Percentiles rank a stretch among this genome's conserved stretches.
Conservation (phyloP, 108 stramenopile genomes). For the Fragilaria crotonensis region DNA sequence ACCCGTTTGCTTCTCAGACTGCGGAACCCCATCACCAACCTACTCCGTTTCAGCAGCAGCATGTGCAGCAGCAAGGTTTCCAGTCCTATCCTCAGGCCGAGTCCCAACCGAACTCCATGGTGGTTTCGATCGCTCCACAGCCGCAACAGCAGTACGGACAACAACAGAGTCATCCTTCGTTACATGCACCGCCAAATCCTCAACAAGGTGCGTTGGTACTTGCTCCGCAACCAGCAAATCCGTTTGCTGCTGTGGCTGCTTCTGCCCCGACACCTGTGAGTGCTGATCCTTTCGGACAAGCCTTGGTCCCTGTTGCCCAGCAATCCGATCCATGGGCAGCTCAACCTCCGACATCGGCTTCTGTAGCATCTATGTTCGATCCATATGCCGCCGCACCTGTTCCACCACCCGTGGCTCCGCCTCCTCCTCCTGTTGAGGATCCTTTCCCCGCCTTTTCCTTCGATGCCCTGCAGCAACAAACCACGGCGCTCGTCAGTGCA, state of each 20-base stretch:
- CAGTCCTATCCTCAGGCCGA: no score
- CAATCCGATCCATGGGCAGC: conserved; percentile 1
- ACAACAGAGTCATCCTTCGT: no score
- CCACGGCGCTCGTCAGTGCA: not conserved
- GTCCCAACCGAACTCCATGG: no score
- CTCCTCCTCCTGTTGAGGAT: not conserved
- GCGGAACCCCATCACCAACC: no score
- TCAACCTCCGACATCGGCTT: not conserved
- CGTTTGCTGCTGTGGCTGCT: not conserved
- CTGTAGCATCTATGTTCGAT: not conserved
- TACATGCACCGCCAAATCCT: not conserved
- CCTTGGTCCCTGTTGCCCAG: conserved; percentile 1
- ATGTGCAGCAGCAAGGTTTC: no score
- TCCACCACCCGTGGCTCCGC: not conserved
- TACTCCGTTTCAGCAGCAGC: no score
- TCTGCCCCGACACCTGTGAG: not conserved
- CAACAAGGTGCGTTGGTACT: not conserved
- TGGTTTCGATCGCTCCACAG: not conserved
- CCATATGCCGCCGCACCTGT: conserved; percentile 3
- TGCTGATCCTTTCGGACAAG: not conserved
- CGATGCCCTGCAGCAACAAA: not conserved
- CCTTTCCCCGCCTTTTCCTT: not conserved
- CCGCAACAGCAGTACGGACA: conserved; percentile 2
- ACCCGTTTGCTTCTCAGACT: conserved; percentile 1
- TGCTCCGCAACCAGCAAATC: not conserved